Evolutionary conservation across 164 flowering plant species (phyloP), one percentile per base, ranked within the genome.

Genomic region (Sedum album): DNA sequence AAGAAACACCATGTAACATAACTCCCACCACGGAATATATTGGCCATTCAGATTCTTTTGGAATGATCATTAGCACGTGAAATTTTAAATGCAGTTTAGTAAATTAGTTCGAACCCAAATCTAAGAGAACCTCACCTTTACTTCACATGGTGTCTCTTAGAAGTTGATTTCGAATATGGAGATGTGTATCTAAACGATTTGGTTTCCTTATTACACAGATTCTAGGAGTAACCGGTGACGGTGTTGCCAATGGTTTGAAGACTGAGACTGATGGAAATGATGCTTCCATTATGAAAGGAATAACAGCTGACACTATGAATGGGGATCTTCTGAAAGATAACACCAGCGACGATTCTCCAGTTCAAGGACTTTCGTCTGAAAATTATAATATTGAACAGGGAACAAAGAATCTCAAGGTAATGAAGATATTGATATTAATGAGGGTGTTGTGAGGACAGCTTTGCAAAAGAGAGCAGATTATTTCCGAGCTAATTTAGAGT

Each of bases 401-500:
- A 60, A 46, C 70, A 6, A 76, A 67, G 39, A 78, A 76, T 75
- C 60, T 72, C 33, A 44, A 73, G 71, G 57, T 15, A 44, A 70
- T 26, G 62, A 65, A 60, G 73, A 79, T 67, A 75, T 77, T 38
- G 73, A 79, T 67, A 75, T 77, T 38, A 83, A 71, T 69, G 86
- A 88, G 71, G 74, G 73, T 41, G 73, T 31, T 26, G 79, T 93
- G 68, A 80, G 77, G 80, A 74, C 81, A 72, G 97, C 98, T 69
- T 67, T 93, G 39, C 72, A 67, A 57, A 82, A 81, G 68, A 82
- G 89, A 74, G 88, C 87, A 71, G 76, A 85, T 66, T 83, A 88
- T 74, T 62, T 93, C 73, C 81, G 71, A 80, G 77, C 77, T 61
- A 83, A 93, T 73, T 76, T 88, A 33, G 87, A 82, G 97, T 93